phyloP scores from a whole-genome alignment of 2,329 filamentous ascomycete species.

The Fusarium luffae region DNA sequence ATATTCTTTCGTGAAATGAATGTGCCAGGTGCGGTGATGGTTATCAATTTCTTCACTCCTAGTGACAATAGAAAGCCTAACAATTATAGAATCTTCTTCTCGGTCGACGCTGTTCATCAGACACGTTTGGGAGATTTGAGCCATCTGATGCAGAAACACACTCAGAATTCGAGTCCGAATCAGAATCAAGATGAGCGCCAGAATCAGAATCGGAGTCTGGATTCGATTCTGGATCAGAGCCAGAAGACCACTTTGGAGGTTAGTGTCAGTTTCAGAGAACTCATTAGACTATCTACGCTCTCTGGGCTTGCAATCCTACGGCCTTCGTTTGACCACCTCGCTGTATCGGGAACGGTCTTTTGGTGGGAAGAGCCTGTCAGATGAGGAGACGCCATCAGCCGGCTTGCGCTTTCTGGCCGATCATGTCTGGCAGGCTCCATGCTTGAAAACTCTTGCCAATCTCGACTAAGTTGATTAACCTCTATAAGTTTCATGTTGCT shows the following conservation, averaged over 20 bases:
- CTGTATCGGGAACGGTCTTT: background rate
- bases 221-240: no score
- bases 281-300: background rate
- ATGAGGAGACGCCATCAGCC: background rate
- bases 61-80: background rate
- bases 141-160: no score
- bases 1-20: background rate
- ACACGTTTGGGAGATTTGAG: no score
- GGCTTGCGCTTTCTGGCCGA: accelerated
- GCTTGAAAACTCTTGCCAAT: background rate
- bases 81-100: background rate
- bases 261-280: background rate
- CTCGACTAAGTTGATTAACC: background rate
- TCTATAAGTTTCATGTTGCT: background rate
- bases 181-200: no score
- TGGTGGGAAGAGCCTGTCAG: background rate
- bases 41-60: background rate
- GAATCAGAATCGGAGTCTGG: no score
- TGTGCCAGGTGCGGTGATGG: background rate
- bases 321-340: background rate
- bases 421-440: accelerated
- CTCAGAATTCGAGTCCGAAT: no score
- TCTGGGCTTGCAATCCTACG: background rate
- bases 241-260: no score
- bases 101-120: background rate